Percentiles rank a stretch among this genome's conserved stretches.
Conservation (phyloP, 306 rosid species). For the Cucurbita pepo region DNA sequence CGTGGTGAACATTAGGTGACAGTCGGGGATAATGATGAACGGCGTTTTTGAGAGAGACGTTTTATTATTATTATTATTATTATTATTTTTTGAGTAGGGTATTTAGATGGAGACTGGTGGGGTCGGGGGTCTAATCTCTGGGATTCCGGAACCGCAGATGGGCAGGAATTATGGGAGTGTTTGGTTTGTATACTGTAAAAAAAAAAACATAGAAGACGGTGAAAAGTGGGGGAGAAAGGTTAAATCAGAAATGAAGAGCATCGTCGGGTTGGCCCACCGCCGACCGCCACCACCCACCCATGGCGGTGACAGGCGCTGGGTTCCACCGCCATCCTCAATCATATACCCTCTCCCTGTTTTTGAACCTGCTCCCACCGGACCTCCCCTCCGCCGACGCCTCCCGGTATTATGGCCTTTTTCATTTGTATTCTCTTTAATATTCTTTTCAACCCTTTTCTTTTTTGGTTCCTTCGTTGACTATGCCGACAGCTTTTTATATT, state of each 20-base stretch:
- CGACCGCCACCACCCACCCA: too few relatives aligned
- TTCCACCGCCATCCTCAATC: too few relatives aligned
- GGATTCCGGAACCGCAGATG: background rate
- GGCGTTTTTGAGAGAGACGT: slow-evolving; percentile 1
- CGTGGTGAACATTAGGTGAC: background rate
- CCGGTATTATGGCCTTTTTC: background rate
- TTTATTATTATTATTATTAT: background rate
- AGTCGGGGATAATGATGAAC: background rate
- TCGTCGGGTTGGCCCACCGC: too few relatives aligned
- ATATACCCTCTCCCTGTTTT: too few relatives aligned
- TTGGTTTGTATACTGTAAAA: background rate
- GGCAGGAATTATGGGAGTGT: background rate
- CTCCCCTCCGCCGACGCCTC: background rate
- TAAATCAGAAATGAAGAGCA: too few relatives aligned
- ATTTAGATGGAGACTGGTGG: background rate
- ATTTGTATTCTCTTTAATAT: too few relatives aligned
- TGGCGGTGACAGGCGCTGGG: too few relatives aligned
- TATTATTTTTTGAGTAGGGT: background rate
- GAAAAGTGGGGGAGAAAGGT: too few relatives aligned
- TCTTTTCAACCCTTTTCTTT: background rate
- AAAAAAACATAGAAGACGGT: too few relatives aligned
- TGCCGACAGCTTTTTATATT: background rate
- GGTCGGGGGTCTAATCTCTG: slow-evolving; percentile 3
- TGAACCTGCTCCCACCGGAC: too few relatives aligned
- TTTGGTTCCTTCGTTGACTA: background rate